phyloP scores from a whole-genome alignment of 371 early-diverging fungal genomes.

The Coemansia sp. region DNA sequence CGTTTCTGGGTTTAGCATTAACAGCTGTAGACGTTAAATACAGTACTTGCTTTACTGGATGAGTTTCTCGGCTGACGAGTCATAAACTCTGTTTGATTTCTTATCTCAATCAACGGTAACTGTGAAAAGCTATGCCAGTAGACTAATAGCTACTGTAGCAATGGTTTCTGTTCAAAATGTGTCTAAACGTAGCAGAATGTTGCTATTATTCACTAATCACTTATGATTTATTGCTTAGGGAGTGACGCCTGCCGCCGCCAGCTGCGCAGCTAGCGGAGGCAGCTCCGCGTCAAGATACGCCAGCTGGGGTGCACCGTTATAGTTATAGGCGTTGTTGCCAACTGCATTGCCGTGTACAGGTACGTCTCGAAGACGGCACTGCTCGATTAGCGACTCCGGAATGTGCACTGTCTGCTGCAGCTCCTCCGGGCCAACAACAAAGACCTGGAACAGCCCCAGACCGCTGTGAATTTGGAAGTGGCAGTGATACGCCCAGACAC shows the following conservation, averaged over 20 bases:
- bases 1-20: too few relatives aligned
- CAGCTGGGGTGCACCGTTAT: constrained; percentile 56
- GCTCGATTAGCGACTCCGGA: constrained; percentile 53
- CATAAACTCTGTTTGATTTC: too few relatives aligned
- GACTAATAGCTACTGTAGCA: too few relatives aligned
- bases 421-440: constrained; percentile 68
- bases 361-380: constrained; percentile 60
- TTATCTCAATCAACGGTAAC: too few relatives aligned
- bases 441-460: constrained; percentile 60
- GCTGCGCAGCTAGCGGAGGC: not conserved
- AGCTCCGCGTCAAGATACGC: constrained; percentile 31
- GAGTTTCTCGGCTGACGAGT: too few relatives aligned
- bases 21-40: too few relatives aligned
- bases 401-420: constrained; percentile 52
- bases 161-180: too few relatives aligned
- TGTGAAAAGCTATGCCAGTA: too few relatives aligned
- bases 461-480: constrained; percentile 79
- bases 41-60: too few relatives aligned
- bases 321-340: constrained; percentile 60
- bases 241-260: not conserved
- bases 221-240: not conserved
- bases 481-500: constrained; percentile 78
- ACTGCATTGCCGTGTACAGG: constrained; percentile 65
- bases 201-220: not conserved
- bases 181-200: too few relatives aligned